These are phyloP conservation scores for Clavaria fumosa DNA, from an alignment of 768 basidiomycete genomes.

Conservation along the genomic window DNA sequence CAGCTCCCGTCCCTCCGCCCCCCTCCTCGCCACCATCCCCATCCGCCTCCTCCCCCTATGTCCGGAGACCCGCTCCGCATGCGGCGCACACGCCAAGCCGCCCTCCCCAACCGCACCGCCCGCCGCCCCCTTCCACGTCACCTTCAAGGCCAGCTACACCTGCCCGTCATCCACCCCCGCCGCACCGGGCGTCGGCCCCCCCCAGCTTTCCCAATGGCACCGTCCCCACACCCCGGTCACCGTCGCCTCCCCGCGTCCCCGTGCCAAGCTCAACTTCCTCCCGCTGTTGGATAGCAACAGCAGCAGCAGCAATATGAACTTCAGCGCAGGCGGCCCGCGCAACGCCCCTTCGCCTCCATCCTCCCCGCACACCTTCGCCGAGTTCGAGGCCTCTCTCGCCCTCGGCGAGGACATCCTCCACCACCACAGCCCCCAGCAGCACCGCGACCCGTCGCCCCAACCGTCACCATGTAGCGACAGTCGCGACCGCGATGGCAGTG, in stretches of 20 bases:
- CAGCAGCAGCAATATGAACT: no score
- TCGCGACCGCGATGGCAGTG: no score
- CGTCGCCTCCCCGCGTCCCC: background rate
- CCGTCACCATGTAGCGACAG: no score
- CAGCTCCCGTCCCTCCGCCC: slow-evolving; percentile 24
- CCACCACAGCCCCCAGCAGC: no score
- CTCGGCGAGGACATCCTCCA: background rate
- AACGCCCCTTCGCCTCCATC: background rate
- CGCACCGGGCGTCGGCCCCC: no score
- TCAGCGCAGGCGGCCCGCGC: background rate
- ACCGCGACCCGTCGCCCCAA: no score
- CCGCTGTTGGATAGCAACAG: background rate
- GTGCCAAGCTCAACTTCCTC: background rate
- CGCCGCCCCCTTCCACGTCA: background rate
- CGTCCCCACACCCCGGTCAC: background rate
- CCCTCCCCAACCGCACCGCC: background rate
- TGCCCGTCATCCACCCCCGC: background rate
- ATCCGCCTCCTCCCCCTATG: slow-evolving; percentile 48
- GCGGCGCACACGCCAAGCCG: background rate
- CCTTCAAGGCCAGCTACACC: no score
- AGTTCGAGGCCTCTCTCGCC: background rate
- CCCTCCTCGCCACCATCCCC: slow-evolving; percentile 39
- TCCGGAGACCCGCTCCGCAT: slow-evolving; percentile 13
- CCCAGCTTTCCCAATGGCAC: background rate
- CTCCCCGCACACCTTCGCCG: background rate